Evolutionary conservation across 2,329 filamentous ascomycete species (phyloP).

Genomic region (Fusarium subglutinans): DNA sequence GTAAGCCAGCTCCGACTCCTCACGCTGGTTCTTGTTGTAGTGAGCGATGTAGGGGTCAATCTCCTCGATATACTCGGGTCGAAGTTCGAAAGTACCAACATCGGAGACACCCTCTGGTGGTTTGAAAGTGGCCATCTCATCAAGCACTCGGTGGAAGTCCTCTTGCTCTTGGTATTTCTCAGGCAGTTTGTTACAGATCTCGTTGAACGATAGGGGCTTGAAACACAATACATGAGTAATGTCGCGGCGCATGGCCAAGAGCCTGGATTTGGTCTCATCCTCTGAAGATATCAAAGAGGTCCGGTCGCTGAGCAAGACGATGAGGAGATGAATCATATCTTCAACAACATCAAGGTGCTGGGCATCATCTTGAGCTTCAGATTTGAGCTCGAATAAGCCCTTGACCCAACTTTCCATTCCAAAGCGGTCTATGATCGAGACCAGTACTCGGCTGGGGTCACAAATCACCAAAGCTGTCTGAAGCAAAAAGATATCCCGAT

Average conservation of each 20-base stretch:
- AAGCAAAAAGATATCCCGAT: slow-evolving; percentile 92
- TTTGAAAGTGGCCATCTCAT: slow-evolving; percentile 89
- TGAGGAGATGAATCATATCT: slow-evolving; percentile 93
- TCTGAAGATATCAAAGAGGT: slow-evolving; percentile 78
- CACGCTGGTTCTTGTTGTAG: slow-evolving; percentile 95
- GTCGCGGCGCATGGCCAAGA: slow-evolving; percentile 83
- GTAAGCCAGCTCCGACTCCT: slow-evolving; percentile 92
- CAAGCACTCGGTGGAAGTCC: slow-evolving; percentile 83
- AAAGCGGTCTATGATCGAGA: slow-evolving; percentile 91
- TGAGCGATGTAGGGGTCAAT: slow-evolving; percentile 96
- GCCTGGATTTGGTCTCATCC: slow-evolving; percentile 70
- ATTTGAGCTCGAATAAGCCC: slow-evolving; percentile 78
- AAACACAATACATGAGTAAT: slow-evolving; percentile 95
- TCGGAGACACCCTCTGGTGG: slow-evolving; percentile 91
- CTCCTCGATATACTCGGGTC: slow-evolving; percentile 83
- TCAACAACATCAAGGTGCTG: slow-evolving; percentile 95
- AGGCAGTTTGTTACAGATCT: slow-evolving; percentile 84
- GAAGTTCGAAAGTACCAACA: slow-evolving; percentile 92
- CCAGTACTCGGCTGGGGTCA: slow-evolving; percentile 82
- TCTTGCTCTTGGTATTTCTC: slow-evolving; percentile 92
- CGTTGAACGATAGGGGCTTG: slow-evolving; percentile 93
- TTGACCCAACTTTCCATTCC: slow-evolving; percentile 88
- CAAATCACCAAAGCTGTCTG: slow-evolving; percentile 92
- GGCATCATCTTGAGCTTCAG: slow-evolving; percentile 80
- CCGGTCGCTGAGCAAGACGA: slow-evolving; percentile 89